Conservation (phyloP, 2,329 filamentous ascomycete genomes). For the Herpotrichia juniperi region DNA sequence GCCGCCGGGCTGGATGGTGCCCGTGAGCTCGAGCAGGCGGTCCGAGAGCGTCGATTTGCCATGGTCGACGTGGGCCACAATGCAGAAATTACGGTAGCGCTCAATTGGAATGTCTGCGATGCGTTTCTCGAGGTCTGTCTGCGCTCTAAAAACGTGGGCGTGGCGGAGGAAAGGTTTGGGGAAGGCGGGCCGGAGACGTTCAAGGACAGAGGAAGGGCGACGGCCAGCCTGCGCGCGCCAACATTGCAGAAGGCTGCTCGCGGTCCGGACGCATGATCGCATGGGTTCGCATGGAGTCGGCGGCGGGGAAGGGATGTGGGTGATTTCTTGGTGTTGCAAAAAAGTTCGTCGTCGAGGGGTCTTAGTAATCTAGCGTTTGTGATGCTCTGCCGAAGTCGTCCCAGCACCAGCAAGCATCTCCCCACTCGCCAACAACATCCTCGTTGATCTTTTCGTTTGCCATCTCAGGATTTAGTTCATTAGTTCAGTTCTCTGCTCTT, state of each 20-base stretch:
- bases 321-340: background rate
- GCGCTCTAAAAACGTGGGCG: conserved; percentile 47
- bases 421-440: too few relatives aligned
- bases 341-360: conserved; percentile 6
- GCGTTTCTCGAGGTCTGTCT: conserved; percentile 64
- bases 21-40: conserved; percentile 88
- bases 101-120: conserved; percentile 79
- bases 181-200: conserved; percentile 30
- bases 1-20: conserved; percentile 81
- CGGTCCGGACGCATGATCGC: conserved; percentile 56
- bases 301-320: conserved; percentile 2
- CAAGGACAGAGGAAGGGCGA: conserved; percentile 23
- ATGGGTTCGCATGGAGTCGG: conserved; percentile 49
- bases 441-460: background rate
- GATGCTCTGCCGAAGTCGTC: background rate
- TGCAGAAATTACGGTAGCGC: conserved; percentile 93
- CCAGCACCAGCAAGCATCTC: conserved; percentile 13
- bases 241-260: conserved; percentile 48
- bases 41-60: conserved; percentile 97
- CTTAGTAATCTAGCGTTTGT: conserved; percentile 13
- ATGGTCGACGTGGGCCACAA: conserved; percentile 98
- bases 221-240: conserved; percentile 37
- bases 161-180: conserved; percentile 24
- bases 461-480: too few relatives aligned
- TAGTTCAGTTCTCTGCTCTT: too few relatives aligned